Conservation (phyloP, 2,329 filamentous ascomycete genomes). For the Metarhizium robertsii region DNA sequence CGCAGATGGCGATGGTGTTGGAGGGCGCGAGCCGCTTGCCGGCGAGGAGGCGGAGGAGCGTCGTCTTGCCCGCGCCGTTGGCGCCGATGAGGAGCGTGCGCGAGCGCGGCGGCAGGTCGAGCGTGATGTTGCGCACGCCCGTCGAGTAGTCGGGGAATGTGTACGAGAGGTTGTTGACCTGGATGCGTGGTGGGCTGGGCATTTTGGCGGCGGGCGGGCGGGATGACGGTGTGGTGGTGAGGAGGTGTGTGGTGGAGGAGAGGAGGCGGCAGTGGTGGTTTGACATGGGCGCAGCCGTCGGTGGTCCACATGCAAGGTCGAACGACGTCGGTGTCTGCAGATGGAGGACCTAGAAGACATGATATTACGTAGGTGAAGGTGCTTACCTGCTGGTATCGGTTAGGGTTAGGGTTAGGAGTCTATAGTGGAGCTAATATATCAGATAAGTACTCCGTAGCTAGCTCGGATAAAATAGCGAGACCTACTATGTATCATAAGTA, state of each 20-base stretch:
- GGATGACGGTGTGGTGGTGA: background rate
- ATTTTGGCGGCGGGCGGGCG: conserved; percentile 7
- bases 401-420: too few species aligned
- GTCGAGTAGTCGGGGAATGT: conserved; percentile 75
- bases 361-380: too few species aligned
- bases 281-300: background rate
- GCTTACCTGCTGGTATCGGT: too few species aligned
- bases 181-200: conserved; percentile 47
- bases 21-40: conserved; percentile 86
- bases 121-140: conserved; percentile 65
- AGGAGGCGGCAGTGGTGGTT: background rate
- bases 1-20: conserved; percentile 65
- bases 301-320: too few species aligned
- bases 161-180: conserved; percentile 72
- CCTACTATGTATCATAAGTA: too few species aligned
- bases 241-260: background rate
- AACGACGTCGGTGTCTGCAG: too few species aligned
- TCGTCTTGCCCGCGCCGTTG: conserved; percentile 96
- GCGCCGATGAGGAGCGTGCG: conserved; percentile 90
- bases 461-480: too few species aligned
- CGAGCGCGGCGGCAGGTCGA: conserved; percentile 72
- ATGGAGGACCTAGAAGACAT: too few species aligned
- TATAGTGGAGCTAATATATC: too few species aligned
- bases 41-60: conserved; percentile 83
- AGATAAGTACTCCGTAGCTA: too few species aligned